Evolutionary conservation across 2,329 filamentous ascomycete species (phyloP), one percentile per base, ranked within the genome.

Genomic region (Claviceps quebecensis): DNA sequence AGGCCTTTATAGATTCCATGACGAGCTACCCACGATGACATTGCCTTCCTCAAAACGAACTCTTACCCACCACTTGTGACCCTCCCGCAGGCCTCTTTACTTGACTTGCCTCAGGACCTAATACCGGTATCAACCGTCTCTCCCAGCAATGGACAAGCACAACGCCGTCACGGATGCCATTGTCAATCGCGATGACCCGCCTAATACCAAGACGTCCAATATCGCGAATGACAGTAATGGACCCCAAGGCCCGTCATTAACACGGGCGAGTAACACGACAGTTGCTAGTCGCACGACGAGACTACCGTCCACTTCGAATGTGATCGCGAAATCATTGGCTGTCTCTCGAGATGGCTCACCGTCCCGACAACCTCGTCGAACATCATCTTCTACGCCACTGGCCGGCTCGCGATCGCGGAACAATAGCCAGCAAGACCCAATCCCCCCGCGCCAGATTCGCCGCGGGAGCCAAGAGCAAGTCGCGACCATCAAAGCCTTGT

Each of bases 401-500:
- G 51, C 62, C 59, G 65, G 65, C 50, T 72, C 72, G 48, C 72
- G 77, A 58, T 81, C 83, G 53, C 79, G 82, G 60, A 84, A 82
- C 64, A 81, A 78, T 63, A 86, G 81, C 63, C 63, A 70, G 50
- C 75, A 81, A 55, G 83, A 87, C 52, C 69, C 75, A 53, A 86
- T 81, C 59, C 81, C 83, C 19, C 72, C 75, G 51, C 76, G 83
- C 50, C 65, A 68, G 47, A 64, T 66, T 52, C 72, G 67, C 57
- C 69, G 71, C 52, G 76, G 71, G 52, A 71, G 77, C 51, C 76
- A 81, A 38, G 80, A 81, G 48, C 75, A 81, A 26, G 75, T 80
- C 23, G 72, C 82, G 19, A 72, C 82, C 52, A 77, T 84, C 65
- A 78, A 82, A 63, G 78, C 81, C 53, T 71, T 91, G 47, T 85